Percentiles rank a stretch among this genome's conserved stretches.
Conservation (phyloP, 768 basidiomycete genomes). For the Termitomyces titanicus region DNA sequence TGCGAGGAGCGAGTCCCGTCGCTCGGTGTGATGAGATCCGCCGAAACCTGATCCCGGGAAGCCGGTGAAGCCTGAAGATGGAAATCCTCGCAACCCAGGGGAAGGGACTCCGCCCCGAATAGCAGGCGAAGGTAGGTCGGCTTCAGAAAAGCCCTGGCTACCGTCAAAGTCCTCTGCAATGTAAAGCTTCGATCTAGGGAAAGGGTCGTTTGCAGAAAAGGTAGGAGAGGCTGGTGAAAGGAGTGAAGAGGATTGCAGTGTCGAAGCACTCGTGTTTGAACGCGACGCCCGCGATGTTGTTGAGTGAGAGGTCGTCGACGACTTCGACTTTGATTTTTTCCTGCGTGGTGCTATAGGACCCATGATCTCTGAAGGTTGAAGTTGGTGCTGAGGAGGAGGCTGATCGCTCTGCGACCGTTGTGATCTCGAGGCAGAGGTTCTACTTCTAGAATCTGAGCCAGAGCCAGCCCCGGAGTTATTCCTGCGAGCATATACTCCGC, state of each 20-base stretch:
- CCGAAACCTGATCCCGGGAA: conserved; percentile 9
- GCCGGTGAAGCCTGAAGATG: conserved; percentile 1
- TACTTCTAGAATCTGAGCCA: conserved; percentile 60
- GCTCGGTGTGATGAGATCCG: neutral
- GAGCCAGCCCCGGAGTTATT: conserved; percentile 25
- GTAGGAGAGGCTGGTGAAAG: conserved; percentile 37
- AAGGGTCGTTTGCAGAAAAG: conserved; percentile 17
- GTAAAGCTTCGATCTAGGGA: neutral
- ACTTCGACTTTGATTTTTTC: conserved; percentile 24
- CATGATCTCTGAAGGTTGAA: neutral
- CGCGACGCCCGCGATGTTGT: conserved; percentile 19
- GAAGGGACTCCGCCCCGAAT: conserved; percentile 5
- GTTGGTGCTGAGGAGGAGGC: neutral
- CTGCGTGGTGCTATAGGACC: neutral
- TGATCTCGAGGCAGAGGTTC: conserved; percentile 48
- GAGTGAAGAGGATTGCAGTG: conserved; percentile 43
- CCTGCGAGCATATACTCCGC: conserved; percentile 45
- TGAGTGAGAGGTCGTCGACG: conserved; percentile 29
- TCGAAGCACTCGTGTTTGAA: conserved; percentile 29
- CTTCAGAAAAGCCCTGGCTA: conserved; percentile 13
- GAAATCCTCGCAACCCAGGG: conserved; percentile 6
- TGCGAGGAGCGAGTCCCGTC: conserved; percentile 10
- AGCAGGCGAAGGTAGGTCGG: conserved; percentile 10
- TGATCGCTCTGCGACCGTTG: conserved; percentile 12
- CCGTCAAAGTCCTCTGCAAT: conserved; percentile 14